Evolutionary conservation across 495 filamentous ascomycete species (phyloP).

Genomic region (Oidiodendron maius): DNA sequence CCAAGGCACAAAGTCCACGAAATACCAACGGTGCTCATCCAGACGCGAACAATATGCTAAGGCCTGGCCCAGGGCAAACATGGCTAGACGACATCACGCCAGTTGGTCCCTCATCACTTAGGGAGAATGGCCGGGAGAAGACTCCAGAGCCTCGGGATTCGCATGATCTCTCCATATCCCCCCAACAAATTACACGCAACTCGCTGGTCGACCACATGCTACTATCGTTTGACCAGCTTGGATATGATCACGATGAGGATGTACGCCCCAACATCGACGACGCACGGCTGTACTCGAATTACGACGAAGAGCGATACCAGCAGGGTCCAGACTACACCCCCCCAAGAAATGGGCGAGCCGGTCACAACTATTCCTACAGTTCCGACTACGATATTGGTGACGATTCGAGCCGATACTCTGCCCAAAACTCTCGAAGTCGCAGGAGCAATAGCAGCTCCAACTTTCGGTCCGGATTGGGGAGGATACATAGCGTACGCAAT

Average conservation of each 20-base stretch:
- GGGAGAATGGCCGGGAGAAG: slow-evolving; percentile 26
- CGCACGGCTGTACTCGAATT: slow-evolving; percentile 28
- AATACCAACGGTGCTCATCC: slow-evolving; percentile 8
- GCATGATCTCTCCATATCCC: slow-evolving; percentile 77
- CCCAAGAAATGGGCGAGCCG: slow-evolving; percentile 36
- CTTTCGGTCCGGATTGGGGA: slow-evolving; percentile 54
- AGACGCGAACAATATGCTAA: no score
- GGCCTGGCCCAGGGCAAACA: slow-evolving; percentile 33
- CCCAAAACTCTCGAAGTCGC: slow-evolving; percentile 51
- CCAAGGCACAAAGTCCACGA: slow-evolving; percentile 6
- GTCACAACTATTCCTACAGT: slow-evolving; percentile 71
- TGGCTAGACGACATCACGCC: slow-evolving; percentile 43
- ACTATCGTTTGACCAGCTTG: slow-evolving; percentile 78
- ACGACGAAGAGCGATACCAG: slow-evolving; percentile 33
- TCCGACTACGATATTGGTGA: slow-evolving; percentile 61
- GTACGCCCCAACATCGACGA: slow-evolving; percentile 19
- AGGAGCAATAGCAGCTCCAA: slow-evolving; percentile 81
- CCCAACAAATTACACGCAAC: slow-evolving; percentile 69
- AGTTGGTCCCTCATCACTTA: slow-evolving; percentile 33
- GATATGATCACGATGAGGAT: slow-evolving; percentile 39
- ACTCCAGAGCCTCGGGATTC: slow-evolving; percentile 53
- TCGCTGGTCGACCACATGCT: slow-evolving; percentile 92
- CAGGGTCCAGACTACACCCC: slow-evolving; percentile 15
- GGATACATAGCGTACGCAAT: slow-evolving; percentile 55
- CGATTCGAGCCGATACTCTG: slow-evolving; percentile 56